These are phyloP conservation scores for Carex arenaria DNA, from an alignment of 202 grass and related monocot genomes.

Conservation along the genomic window DNA sequence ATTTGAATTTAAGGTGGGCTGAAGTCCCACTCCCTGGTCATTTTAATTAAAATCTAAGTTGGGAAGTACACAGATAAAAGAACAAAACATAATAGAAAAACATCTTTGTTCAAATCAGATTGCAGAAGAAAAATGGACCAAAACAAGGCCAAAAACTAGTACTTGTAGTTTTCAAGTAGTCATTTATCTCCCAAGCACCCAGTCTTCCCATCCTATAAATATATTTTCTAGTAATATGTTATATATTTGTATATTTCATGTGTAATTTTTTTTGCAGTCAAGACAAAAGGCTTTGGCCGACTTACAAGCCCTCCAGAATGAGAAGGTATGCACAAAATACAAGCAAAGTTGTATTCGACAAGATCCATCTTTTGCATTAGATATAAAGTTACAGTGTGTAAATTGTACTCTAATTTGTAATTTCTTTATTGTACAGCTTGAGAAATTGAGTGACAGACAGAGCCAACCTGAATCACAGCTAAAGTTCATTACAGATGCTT, in stretches of 20 bases:
- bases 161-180: not conserved
- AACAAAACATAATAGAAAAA: not conserved
- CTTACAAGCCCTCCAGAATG: constrained; percentile 79
- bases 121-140: not conserved
- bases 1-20: not conserved
- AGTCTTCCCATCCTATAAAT: not conserved
- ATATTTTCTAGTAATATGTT: not conserved
- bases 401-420: not conserved
- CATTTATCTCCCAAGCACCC: not conserved
- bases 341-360: constrained; percentile 8
- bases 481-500: constrained; percentile 97
- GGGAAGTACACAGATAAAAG: not conserved
- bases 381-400: not conserved
- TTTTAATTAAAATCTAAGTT: not conserved
- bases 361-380: not conserved
- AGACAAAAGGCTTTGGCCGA: constrained; percentile 91
- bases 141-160: not conserved
- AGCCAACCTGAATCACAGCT: constrained; percentile 98
- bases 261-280: constrained; percentile 50
- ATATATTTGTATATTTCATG: not conserved
- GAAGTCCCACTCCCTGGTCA: not conserved
- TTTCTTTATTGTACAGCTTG: constrained; percentile 63
- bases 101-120: not conserved
- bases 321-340: constrained; percentile 50
- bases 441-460: constrained; percentile 92